Evolutionary conservation across 768 basidiomycete genomes (phyloP), one percentile per base, ranked within the genome.

Genomic region (Chalciporus piperatus): DNA sequence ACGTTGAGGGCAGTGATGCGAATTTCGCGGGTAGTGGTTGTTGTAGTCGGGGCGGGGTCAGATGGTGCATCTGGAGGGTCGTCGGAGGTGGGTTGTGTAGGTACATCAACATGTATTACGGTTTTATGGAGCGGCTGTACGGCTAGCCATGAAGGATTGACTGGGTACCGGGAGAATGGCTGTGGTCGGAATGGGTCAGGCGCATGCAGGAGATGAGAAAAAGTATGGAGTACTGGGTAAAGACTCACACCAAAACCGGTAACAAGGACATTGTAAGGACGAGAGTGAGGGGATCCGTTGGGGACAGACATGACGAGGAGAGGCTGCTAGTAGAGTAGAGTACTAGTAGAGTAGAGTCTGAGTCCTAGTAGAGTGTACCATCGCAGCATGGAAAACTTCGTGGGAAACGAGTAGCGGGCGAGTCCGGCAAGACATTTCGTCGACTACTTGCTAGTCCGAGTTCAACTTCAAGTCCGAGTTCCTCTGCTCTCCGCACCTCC

Each of bases 111-210:
- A 22, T 64, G 68, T 9, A 86, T 67, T 51, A 79, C 58, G 38
- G 72, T 69, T 63, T 87, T 80, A 59, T 86, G 82, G 19, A 89
- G 72, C 10, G 81, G 74, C 54, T 78, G 71, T 11, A 83, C 84
- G 30, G 85, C 85, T 7, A 84, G 73, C 86, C 87, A 88, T 19
- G 86, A 87, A 2, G 87, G 86, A 59, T 88, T 88, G 49, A 75
- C 74, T 45, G 70, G 60, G 58, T 78, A 79, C 17, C 79, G 76
- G 45, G 73, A 66, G 64, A 82, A 84, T 23, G 84, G 82, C 81
- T 84, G 60, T 55, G 45, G 54, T 61, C 56, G 41, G 52, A 45
- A 47, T 46, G 27, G n/a, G 64, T 63, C 46, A 64, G 60, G 59
- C 41, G 47, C 42, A 39, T 14, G 42, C 35, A 45, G 59, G 19